These are phyloP conservation scores for Lactarius quietus DNA, from an alignment of 768 basidiomycete genomes.

Conservation along the genomic window DNA sequence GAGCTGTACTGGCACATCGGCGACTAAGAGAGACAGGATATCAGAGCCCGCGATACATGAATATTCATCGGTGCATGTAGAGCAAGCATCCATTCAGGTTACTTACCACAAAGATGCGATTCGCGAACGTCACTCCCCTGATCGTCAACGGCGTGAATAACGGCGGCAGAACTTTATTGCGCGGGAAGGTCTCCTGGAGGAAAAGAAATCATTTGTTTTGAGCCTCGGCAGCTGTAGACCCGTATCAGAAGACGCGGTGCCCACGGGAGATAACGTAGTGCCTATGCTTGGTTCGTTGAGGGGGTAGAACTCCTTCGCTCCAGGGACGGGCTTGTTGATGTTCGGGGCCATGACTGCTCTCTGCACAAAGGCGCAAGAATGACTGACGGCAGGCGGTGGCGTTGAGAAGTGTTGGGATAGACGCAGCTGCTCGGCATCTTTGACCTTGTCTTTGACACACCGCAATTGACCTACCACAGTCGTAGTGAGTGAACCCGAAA, in stretches of 20 bases:
- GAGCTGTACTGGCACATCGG: slow-evolving; percentile 86
- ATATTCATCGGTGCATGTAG: background rate
- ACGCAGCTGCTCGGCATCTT: background rate
- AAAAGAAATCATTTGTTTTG: background rate
- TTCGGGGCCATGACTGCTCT: background rate
- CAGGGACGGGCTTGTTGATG: slow-evolving; percentile 48
- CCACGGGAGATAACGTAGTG: slow-evolving; percentile 35
- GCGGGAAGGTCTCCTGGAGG: slow-evolving; percentile 37
- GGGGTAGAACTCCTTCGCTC: slow-evolving; percentile 53
- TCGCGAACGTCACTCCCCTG: slow-evolving; percentile 61
- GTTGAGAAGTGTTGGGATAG: background rate
- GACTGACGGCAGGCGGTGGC: background rate
- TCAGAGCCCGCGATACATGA: background rate
- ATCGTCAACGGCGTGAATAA: slow-evolving; percentile 68
- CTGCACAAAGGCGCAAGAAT: background rate
- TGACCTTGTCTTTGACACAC: background rate
- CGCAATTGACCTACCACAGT: no score
- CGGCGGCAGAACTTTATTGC: slow-evolving; percentile 50
- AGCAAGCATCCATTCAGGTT: background rate
- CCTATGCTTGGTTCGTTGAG: slow-evolving; percentile 59
- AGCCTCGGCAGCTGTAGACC: background rate
- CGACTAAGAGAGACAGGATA: slow-evolving; percentile 38
- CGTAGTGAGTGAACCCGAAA: no score
- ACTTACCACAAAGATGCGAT: slow-evolving; percentile 65
- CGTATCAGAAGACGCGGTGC: background rate